Evolutionary conservation across 805 yeast species (phyloP), one percentile per base, ranked within the genome.

Genomic region (Candida ovalis): DNA sequence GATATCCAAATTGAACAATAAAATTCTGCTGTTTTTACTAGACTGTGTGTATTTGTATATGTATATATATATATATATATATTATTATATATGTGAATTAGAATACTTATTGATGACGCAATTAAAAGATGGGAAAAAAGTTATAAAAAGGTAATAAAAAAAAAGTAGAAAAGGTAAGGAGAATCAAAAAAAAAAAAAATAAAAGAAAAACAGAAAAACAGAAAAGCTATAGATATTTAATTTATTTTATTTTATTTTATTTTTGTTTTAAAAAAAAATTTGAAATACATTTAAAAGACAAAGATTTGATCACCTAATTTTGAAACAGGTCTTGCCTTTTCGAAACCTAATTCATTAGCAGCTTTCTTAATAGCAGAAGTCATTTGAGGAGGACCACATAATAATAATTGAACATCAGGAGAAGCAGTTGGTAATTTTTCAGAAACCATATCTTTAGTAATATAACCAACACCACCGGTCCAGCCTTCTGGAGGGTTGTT

Each of bases 301-400:
- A 90, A 91, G 33, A 89, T 85, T 72, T 88, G 92, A 70, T 91
- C 96, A 50, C 88, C 95, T 64, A 88, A 78, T 70, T 90, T 89
- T 42, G 95, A 83, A 40, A 91, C 87, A 4, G 96, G 94, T 69
- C 82, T 86, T 43, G 96, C 89, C 76, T 89, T 89, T 44, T 77
- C 77, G 69, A 69, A 91, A 15, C 96, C 97, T 57, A 90, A 75
- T 39, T 71, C 71, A 23, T 77, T 77, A 38, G 92, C 88, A 47
- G 84, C 86, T 72, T 81, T 88, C 75, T 89, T 91, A 66, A 88
- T 77, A 51, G 91, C 85, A 51, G 87, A 77, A 41, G 85, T 82
- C 96, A 91, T 87, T 53, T 92, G 90, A 51, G 96, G 95, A 42
- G 97, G 97, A 40, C 97, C 98, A 71, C 97, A 91, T 48, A 91